Conservation (phyloP, 176 grass and related monocot genomes). For the Aegilops sharonensis region DNA sequence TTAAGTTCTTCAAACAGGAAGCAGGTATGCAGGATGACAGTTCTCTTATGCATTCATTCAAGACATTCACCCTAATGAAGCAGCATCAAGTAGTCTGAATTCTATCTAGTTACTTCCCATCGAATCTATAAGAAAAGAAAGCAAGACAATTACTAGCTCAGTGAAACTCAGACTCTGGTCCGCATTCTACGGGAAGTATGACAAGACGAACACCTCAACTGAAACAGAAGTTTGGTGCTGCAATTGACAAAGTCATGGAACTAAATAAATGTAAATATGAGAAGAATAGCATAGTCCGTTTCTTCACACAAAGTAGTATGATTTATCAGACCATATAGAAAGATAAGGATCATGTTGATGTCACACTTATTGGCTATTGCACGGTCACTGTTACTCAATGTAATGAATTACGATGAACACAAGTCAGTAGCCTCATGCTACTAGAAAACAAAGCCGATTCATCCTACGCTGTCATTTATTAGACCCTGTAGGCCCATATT, state of each 20-base stretch:
- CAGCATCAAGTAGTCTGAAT: background rate
- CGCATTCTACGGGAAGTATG: conserved; percentile 18
- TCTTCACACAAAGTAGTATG: background rate
- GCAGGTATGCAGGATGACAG: background rate
- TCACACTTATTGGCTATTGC: background rate
- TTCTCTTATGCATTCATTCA: conserved; percentile 8
- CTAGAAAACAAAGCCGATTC: background rate
- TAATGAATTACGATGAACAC: background rate
- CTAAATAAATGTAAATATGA: background rate
- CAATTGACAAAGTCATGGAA: background rate
- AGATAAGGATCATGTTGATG: background rate
- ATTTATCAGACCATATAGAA: background rate
- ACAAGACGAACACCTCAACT: background rate
- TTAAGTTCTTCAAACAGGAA: conserved; percentile 7
- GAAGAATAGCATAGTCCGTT: background rate
- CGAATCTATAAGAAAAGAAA: background rate
- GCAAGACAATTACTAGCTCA: background rate
- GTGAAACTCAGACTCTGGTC: background rate
- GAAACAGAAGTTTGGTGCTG: background rate
- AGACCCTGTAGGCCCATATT: background rate
- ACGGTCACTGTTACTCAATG: background rate
- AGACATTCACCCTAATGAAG: background rate
- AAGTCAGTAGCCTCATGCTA: background rate
- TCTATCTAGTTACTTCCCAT: background rate
- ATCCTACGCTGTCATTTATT: background rate